Evolutionary conservation across 2,329 filamentous ascomycete species (phyloP).

Genomic region (Pyricularia pennisetigena): DNA sequence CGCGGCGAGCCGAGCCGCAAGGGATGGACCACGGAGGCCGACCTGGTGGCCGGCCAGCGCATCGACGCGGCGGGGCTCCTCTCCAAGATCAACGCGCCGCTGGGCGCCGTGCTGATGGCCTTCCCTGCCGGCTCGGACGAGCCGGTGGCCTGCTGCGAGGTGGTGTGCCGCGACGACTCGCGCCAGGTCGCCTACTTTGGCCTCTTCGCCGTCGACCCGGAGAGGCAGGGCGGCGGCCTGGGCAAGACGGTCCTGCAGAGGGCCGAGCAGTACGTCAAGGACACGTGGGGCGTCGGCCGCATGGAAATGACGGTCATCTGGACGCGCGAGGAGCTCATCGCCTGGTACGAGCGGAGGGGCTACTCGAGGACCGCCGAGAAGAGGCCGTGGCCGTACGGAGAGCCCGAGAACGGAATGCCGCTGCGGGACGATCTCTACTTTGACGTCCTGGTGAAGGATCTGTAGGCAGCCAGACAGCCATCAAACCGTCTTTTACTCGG

Average conservation of each 20-base stretch:
- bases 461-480: conserved; percentile 8
- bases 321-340: conserved; percentile 30
- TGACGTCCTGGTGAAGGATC: conserved; percentile 27
- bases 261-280: conserved; percentile 27
- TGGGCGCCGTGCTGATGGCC: conserved; percentile 26
- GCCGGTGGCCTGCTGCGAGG: conserved; percentile 33
- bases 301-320: conserved; percentile 36
- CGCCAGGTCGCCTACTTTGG: conserved; percentile 29
- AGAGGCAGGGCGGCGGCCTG: conserved; percentile 30
- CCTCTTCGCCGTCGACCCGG: conserved; percentile 35
- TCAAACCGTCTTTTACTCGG: too few relatives aligned
- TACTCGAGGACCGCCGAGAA: conserved; percentile 28
- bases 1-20: conserved; percentile 27
- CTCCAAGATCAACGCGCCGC: conserved; percentile 28
- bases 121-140: conserved; percentile 13
- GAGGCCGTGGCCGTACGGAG: conserved; percentile 29
- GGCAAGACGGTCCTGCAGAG: conserved; percentile 28
- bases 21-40: conserved; percentile 38
- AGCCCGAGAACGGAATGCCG: conserved; percentile 23
- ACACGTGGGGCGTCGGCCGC: conserved; percentile 19
- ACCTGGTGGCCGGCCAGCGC: conserved; percentile 30
- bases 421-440: conserved; percentile 34
- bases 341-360: conserved; percentile 34
- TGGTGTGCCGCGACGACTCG: conserved; percentile 18
- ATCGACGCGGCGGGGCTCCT: conserved; percentile 26